phyloP scores from a whole-genome alignment of 257 asterid species.

The Scutellaria baicalensis region DNA sequence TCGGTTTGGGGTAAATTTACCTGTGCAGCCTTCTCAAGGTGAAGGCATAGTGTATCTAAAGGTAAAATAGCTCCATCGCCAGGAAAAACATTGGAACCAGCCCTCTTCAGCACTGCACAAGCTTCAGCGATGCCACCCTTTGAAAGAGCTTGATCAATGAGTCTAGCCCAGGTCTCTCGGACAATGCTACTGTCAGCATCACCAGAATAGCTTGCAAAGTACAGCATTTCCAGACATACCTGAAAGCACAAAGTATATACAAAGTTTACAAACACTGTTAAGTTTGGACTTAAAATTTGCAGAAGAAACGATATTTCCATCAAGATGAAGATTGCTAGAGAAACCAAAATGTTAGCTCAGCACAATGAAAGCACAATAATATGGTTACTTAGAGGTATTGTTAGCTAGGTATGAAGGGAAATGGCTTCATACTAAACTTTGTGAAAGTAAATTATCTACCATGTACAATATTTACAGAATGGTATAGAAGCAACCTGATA shows the following conservation, averaged over 20 bases:
- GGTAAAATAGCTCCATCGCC: constrained; percentile 91
- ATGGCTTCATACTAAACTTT: not conserved
- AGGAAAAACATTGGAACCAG: constrained; percentile 70
- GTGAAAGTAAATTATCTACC: not conserved
- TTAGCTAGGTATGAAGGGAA: not conserved
- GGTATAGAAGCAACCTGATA: not conserved
- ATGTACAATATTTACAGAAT: not conserved
- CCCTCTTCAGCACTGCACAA: constrained; percentile 81
- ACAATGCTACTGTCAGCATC: constrained; percentile 91
- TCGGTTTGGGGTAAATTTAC: constrained; percentile 11
- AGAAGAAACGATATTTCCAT: not conserved
- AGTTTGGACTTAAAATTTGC: not conserved
- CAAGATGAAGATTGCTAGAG: not conserved
- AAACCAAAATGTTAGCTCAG: not conserved
- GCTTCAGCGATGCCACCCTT: constrained; percentile 97
- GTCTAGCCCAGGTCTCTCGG: constrained; percentile 93
- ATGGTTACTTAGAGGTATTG: not conserved
- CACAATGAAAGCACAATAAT: not conserved
- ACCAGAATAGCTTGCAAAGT: constrained; percentile 92
- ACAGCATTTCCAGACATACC: constrained; percentile 91
- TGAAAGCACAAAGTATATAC: constrained; percentile 20
- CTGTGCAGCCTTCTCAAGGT: constrained; percentile 90
- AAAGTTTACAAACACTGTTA: not conserved
- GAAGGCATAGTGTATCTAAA: constrained; percentile 78
- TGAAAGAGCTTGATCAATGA: constrained; percentile 85